Conservation (phyloP, 768 basidiomycete species). For the Hericium rajendrae region DNA sequence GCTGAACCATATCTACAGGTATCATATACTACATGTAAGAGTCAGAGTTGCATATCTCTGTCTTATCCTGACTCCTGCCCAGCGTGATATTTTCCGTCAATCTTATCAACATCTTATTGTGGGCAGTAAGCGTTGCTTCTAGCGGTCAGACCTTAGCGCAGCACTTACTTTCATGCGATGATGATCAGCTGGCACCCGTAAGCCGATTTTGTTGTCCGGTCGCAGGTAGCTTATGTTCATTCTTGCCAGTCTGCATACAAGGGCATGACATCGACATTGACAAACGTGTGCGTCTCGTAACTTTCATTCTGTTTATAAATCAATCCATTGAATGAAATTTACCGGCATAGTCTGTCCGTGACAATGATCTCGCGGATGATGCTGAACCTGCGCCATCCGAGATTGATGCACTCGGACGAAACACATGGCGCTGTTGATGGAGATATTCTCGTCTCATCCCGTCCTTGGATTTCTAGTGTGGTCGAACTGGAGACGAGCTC, state of each 20-base stretch:
- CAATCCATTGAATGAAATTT: too few species aligned
- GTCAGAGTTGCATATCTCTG: neutral
- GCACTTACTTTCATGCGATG: neutral
- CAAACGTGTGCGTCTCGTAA: neutral
- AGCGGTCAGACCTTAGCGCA: neutral
- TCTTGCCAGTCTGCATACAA: neutral
- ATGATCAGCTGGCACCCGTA: neutral
- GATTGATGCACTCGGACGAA: neutral
- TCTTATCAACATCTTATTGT: neutral
- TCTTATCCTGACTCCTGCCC: neutral
- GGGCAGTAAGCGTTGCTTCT: neutral
- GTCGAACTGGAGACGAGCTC: neutral
- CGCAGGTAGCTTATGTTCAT: too few species aligned
- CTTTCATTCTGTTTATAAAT: neutral
- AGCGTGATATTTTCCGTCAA: neutral
- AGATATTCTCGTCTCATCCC: neutral
- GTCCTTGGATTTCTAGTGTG: neutral
- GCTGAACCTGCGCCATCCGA: neutral
- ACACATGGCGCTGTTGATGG: neutral
- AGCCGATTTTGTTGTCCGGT: neutral
- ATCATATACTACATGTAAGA: neutral
- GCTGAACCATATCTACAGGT: neutral
- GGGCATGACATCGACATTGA: neutral
- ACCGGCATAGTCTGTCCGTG: neutral
- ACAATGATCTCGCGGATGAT: neutral